A percentile compares a stretch with the other conserved stretches of the same genome.
Conservation (phyloP, 805 yeast genomes). For the Ogataea glucozyma region DNA sequence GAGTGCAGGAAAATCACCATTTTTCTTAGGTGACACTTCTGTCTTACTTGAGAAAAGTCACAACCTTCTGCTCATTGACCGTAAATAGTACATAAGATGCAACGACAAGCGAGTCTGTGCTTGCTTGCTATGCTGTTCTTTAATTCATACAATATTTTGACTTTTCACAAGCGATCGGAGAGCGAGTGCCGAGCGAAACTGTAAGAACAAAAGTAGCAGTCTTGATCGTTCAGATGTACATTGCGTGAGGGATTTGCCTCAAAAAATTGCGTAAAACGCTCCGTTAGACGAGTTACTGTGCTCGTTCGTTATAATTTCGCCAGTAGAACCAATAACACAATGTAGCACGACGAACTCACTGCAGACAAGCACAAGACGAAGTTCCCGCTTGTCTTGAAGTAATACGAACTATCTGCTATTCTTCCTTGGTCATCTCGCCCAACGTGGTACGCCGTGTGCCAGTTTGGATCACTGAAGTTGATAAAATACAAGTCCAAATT, state of each 20-base stretch:
- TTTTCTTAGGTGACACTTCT: slow-evolving; percentile 1
- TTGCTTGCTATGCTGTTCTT: too few species aligned
- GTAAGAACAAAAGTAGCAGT: too few species aligned
- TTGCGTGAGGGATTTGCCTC: too few species aligned
- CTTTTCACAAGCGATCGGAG: too few species aligned
- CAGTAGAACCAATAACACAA: slow-evolving; percentile 52
- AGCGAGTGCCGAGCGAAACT: too few species aligned
- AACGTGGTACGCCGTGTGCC: slow-evolving; percentile 22
- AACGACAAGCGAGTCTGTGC: not conserved
- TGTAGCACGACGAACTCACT: slow-evolving; percentile 52
- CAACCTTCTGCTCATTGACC: too few species aligned
- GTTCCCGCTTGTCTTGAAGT: slow-evolving; percentile 63
- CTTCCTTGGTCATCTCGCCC: slow-evolving; percentile 12
- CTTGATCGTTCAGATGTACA: too few species aligned
- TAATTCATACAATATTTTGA: too few species aligned
- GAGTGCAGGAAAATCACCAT: slow-evolving; percentile 3
- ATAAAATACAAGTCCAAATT: slow-evolving; percentile 37
- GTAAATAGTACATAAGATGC: not conserved
- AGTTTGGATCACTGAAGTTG: slow-evolving; percentile 26
- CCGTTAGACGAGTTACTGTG: too few species aligned
- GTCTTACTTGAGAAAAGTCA: not conserved
- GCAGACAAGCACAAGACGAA: slow-evolving; percentile 52
- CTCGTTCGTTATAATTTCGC: slow-evolving; percentile 39
- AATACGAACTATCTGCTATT: slow-evolving; percentile 26
- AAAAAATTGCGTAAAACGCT: too few species aligned